phyloP scores from a whole-genome alignment of 1,139 yeast species.

The Sugiyamaella castrensis region DNA sequence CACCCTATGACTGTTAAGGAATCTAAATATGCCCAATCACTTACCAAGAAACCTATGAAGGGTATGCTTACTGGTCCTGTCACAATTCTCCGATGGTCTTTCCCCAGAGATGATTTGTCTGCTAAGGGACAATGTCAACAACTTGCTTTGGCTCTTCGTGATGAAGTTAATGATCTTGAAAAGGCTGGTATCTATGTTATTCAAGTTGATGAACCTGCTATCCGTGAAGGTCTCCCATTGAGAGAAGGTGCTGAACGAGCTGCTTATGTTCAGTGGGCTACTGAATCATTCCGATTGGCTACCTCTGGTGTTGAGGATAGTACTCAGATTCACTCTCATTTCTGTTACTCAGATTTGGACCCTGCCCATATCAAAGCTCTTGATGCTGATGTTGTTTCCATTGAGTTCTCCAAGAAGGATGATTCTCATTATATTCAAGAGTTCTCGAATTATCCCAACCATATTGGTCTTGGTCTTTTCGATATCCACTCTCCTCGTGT shows the following conservation, averaged over 20 bases:
- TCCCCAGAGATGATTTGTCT: slow-evolving; percentile 98
- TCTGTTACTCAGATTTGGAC: slow-evolving; percentile 99
- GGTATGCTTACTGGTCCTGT: slow-evolving; percentile 99
- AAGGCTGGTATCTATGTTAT: slow-evolving; percentile 96
- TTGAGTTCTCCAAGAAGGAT: slow-evolving; percentile 99
- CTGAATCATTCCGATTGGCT: slow-evolving; percentile 99
- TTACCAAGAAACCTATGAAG: slow-evolving; percentile 94
- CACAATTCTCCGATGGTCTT: slow-evolving; percentile 99
- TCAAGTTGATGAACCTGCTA: slow-evolving; percentile 99
- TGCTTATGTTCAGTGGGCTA: slow-evolving; percentile 98
- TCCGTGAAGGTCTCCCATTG: slow-evolving; percentile 99
- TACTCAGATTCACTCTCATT: slow-evolving; percentile 99
- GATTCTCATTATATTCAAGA: slow-evolving; percentile 97
- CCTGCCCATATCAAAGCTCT: slow-evolving; percentile 99
- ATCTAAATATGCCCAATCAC: slow-evolving; percentile 97
- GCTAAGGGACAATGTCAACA: slow-evolving; percentile 95
- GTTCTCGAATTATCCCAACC: slow-evolving; percentile 98
- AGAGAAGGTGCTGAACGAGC: slow-evolving; percentile 97
- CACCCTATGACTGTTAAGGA: slow-evolving; percentile 98
- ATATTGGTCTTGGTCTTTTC: slow-evolving; percentile 97
- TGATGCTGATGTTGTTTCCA: slow-evolving; percentile 98
- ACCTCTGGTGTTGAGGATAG: slow-evolving; percentile 95
- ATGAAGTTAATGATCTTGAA: slow-evolving; percentile 97
- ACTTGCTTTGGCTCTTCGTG: slow-evolving; percentile 97
- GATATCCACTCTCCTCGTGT: slow-evolving; percentile 99